phyloP scores from a whole-genome alignment of 768 basidiomycete species.

The Amanita rubescens region DNA sequence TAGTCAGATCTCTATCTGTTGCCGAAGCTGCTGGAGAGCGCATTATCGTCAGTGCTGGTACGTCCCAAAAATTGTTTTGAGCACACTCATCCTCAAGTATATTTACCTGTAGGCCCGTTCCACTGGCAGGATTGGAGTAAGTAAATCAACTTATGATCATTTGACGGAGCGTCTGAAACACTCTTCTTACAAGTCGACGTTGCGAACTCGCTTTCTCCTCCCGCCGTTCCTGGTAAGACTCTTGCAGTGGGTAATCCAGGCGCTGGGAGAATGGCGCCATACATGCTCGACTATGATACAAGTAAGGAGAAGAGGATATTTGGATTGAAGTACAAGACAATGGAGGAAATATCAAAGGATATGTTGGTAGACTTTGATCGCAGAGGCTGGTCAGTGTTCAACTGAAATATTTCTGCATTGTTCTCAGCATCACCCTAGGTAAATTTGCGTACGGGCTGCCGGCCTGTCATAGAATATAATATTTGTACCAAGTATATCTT shows the following conservation, averaged over 20 bases:
- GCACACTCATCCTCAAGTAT: background rate
- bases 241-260: conserved; percentile 17
- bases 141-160: conserved; percentile 5
- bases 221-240: conserved; percentile 18
- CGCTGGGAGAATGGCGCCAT: background rate
- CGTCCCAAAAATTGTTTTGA: background rate
- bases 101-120: conserved; percentile 15
- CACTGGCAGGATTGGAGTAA: conserved; percentile 31
- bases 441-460: too few species aligned
- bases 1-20: conserved; percentile 40
- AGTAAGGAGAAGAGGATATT: background rate
- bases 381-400: conserved; percentile 1
- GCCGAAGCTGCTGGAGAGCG: conserved; percentile 37
- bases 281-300: background rate
- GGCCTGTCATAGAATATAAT: too few species aligned
- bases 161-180: background rate
- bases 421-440: too few species aligned
- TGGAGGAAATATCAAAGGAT: conserved; percentile 10
- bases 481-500: background rate
- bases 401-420: too few species aligned
- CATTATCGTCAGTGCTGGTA: conserved; percentile 35
- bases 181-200: conserved; percentile 22
- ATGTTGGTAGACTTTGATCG: conserved; percentile 2
- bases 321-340: conserved; percentile 4
- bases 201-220: conserved; percentile 20